Percentiles rank a stretch among this genome's conserved stretches.
Conservation (phyloP, 495 filamentous ascomycete species). For the Chaetomium cochliodes region DNA sequence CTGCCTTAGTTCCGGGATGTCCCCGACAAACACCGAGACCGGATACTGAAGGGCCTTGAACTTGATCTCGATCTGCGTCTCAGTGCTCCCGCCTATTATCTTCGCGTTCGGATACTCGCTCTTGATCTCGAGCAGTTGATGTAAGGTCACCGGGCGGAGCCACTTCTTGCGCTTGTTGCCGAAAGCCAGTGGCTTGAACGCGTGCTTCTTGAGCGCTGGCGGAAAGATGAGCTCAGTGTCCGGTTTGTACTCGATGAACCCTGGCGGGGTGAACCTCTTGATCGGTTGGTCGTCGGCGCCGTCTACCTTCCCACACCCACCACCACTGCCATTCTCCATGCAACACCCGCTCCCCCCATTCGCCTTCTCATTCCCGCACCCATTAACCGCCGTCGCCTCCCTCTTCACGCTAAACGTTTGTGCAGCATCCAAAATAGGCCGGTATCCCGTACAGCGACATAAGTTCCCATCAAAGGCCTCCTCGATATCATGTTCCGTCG, state of each 20-base stretch:
- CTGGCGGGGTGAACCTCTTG: slow-evolving; percentile 73
- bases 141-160: slow-evolving; percentile 83
- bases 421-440: slow-evolving; percentile 91
- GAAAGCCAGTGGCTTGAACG: slow-evolving; percentile 77
- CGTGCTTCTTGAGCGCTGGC: slow-evolving; percentile 74
- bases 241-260: slow-evolving; percentile 89
- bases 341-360: slow-evolving; percentile 70
- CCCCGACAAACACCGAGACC: slow-evolving; percentile 86
- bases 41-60: slow-evolving; percentile 94
- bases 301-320: slow-evolving; percentile 52
- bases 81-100: slow-evolving; percentile 91
- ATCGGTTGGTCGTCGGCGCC: slow-evolving; percentile 48
- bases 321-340: slow-evolving; percentile 55
- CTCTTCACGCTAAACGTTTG: slow-evolving; percentile 59
- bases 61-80: slow-evolving; percentile 97
- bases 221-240: slow-evolving; percentile 96
- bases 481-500: slow-evolving; percentile 73
- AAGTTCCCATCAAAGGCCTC: slow-evolving; percentile 95
- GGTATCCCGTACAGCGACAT: slow-evolving; percentile 93
- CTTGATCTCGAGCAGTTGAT: slow-evolving; percentile 91
- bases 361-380: slow-evolving; percentile 57
- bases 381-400: slow-evolving; percentile 26
- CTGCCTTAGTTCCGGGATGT: slow-evolving; percentile 81
- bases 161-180: slow-evolving; percentile 94
- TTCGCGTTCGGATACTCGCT: slow-evolving; percentile 80